Base-by-base conservation (phyloP, 345 rosid genomes). In the Cardamine resedifolia region DNA sequence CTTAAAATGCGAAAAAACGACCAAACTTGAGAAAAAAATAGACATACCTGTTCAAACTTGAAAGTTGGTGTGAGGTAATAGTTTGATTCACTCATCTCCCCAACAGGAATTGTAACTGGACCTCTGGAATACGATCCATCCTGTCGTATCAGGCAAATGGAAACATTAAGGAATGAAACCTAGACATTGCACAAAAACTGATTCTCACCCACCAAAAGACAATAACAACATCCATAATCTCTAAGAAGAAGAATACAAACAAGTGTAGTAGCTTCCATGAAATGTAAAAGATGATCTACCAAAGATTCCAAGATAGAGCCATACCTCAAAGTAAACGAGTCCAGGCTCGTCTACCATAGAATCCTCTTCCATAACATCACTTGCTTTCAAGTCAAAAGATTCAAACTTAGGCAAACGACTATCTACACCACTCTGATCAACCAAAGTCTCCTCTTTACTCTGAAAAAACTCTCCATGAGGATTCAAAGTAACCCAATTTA, bases 41-140 rank as follows among this genome's bases (percentile, higher is more conserved):
- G 66, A 74, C 83, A 75, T 80, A 88, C 96, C 74, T 90, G 96
- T 60, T 93, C 98, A 70, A 93, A 90, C 85, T 87, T 88, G 80
- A 86, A 87, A 47, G 92, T 89, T 4, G 97, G 94, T 21, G 87
- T 77, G 30, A 87, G 80, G 74, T 81, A 85, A 79, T 90, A 85
- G n/a, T 83, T 77, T 0, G 90, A 83, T 24, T 84, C 88, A 74
- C 84, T 86, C 66, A 49, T 66, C 44, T 90, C 86, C 24, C 85
- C 87, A 27, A 90, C 85, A 28, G 89, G 97, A 59, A 93, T 83
- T 70, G 80, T 77, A 48, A 87, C 80, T 6, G 98, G 97, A 49
- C 98, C 98, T 82, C 96, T 81, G 11, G 97, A 87, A 83, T 88
- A 93, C 0, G 98, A 90, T 76, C 97, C 97, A 78, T 93, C 98